Conservation (phyloP, 2,329 filamentous ascomycete genomes). For the Macrophomina phaseolina region DNA sequence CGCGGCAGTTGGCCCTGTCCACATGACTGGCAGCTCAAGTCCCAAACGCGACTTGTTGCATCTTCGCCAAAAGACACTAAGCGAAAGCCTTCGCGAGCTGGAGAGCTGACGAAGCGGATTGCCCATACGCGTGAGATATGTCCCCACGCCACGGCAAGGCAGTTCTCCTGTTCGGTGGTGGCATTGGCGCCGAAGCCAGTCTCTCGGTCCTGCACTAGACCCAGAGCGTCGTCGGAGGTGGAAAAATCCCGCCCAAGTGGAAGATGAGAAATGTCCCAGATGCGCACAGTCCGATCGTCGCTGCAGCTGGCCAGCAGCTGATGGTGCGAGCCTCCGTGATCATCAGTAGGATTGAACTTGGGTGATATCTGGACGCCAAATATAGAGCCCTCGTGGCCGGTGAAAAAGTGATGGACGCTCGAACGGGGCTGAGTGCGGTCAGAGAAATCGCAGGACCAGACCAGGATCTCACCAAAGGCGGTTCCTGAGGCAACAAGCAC, state of each 20-base stretch:
- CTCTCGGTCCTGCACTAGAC: constrained; percentile 41
- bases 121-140: constrained; percentile 91
- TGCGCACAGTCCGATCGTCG: constrained; percentile 85
- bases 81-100: constrained; percentile 26
- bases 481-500: constrained; percentile 86
- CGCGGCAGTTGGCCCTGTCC: not conserved
- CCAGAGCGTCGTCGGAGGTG: constrained; percentile 37
- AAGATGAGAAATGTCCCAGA: constrained; percentile 80
- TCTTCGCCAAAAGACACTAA: constrained; percentile 87
- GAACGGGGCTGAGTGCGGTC: constrained; percentile 32
- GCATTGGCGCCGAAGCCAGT: constrained; percentile 52
- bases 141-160: constrained; percentile 77
- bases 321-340: constrained; percentile 46
- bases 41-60: constrained; percentile 76
- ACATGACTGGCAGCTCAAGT: constrained; percentile 30
- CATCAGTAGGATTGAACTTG: constrained; percentile 31
- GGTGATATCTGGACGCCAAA: constrained; percentile 84
- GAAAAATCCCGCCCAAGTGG: constrained; percentile 31
- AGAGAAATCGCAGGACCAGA: constrained; percentile 75
- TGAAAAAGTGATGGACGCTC: constrained; percentile 62
- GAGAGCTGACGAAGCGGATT: constrained; percentile 64
- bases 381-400: constrained; percentile 86
- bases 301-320: constrained; percentile 89
- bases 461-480: constrained; percentile 89
- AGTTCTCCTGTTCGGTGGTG: constrained; percentile 38